Base-by-base conservation (phyloP, 768 basidiomycete species). In the Tylopilus balloui region DNA sequence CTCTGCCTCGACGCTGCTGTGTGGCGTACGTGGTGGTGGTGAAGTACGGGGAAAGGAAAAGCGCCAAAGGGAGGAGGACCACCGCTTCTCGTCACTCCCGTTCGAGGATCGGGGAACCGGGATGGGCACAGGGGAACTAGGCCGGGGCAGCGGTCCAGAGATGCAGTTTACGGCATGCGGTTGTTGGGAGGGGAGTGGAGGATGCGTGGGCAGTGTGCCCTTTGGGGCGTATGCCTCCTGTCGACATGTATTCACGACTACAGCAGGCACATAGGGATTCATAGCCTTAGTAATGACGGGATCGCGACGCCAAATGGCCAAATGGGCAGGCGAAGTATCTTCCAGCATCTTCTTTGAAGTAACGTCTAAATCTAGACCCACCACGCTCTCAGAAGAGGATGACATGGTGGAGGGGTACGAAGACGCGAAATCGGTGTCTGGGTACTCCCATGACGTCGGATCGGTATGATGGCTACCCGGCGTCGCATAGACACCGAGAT, bases 391-490 rank as follows among this genome's bases (percentile, higher is more conserved):
- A 48, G 65, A 69, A 28, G 70, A 68, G 19, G 69, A 68, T 10
- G 75, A 69, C 36, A 70, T 71, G 54, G 68, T 66, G 27, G 75
- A 71, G 8, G 77, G 73, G 55, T 78, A 78, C 46, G 68, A 68
- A 4, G 79, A 79, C 11, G 71, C 71, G 37, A 52, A 78, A 71
- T 77, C 73, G 19, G 72, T 72, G 41, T 73, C 71, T 13, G 74
- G 68, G 37, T 70, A 70, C 27, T 71, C 70, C 79, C 79, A 83
- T 38, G 51, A 57, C 5, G 70, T 60, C 29, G 75, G 69, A 56
- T 81, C 78, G 62, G 76, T 77, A 66, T 78, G 78, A 47, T 73
- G 72, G 42, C 72, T 76, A n/a, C 67, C 70, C 12, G 69, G 70
- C 12, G 76, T 75, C 51, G 57, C 73, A 54, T 72, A 66, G 38